These are phyloP conservation scores for Thelonectria olida DNA, from an alignment of 2,329 filamentous ascomycete species.

Conservation along the genomic window DNA sequence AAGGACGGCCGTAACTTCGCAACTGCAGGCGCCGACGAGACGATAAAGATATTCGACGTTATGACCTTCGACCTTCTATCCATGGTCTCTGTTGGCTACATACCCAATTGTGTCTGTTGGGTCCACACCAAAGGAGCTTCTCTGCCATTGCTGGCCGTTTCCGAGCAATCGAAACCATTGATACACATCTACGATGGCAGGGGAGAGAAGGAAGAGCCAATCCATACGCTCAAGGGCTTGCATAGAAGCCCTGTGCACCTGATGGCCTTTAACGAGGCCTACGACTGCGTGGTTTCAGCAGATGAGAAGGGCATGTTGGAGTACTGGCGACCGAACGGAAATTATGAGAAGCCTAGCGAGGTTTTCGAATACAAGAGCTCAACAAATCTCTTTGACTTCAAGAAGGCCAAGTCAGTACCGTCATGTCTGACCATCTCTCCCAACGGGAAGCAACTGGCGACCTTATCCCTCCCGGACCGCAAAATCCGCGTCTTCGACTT, in stretches of 20 bases:
- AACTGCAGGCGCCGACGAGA: slow-evolving; percentile 81
- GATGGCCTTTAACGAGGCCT: slow-evolving; percentile 89
- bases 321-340: slow-evolving; percentile 87
- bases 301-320: slow-evolving; percentile 95
- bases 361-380: slow-evolving; percentile 95
- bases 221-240: slow-evolving; percentile 82
- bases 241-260: slow-evolving; percentile 83
- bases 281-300: slow-evolving; percentile 89
- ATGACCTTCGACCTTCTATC: slow-evolving; percentile 89
- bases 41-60: slow-evolving; percentile 82
- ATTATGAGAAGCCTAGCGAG: slow-evolving; percentile 88
- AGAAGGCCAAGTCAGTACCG: slow-evolving; percentile 89
- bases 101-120: slow-evolving; percentile 87
- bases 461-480: slow-evolving; percentile 91
- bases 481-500: slow-evolving; percentile 97
- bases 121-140: slow-evolving; percentile 90
- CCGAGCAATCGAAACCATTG: slow-evolving; percentile 74
- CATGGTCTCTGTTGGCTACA: slow-evolving; percentile 80
- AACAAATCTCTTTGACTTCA: slow-evolving; percentile 96
- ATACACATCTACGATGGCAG: slow-evolving; percentile 91
- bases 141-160: slow-evolving; percentile 84
- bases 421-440: slow-evolving; percentile 86
- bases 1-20: slow-evolving; percentile 93
- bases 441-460: slow-evolving; percentile 84
- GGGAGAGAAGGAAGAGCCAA: slow-evolving; percentile 78